Conservation (phyloP, 2,329 filamentous ascomycete species). For the Trichoderma sp. region DNA sequence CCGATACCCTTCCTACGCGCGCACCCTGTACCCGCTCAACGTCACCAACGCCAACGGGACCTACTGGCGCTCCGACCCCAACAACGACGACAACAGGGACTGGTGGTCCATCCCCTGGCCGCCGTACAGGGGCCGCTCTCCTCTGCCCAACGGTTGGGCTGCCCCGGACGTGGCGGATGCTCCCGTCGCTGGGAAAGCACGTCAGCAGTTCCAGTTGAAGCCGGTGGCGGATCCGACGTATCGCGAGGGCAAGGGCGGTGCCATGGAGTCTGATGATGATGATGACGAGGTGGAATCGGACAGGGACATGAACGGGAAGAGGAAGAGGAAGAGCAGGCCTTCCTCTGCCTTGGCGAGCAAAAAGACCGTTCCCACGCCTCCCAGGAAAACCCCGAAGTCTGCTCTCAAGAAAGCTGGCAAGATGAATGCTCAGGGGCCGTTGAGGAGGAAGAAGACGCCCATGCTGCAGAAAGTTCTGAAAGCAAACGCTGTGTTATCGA, state of each 20-base stretch:
- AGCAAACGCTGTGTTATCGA: neutral
- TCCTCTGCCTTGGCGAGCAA: neutral
- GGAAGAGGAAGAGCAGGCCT: constrained; percentile 10
- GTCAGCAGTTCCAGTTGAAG: constrained; percentile 16
- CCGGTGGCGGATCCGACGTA: constrained; percentile 31
- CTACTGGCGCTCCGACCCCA: constrained; percentile 40
- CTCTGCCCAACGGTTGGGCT: constrained; percentile 34
- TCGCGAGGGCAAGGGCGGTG: constrained; percentile 27
- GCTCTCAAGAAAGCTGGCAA: neutral
- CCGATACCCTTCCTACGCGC: constrained; percentile 35
- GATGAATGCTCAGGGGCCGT: neutral
- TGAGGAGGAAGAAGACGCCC: neutral
- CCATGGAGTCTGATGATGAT: constrained; percentile 32
- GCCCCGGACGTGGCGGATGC: constrained; percentile 29
- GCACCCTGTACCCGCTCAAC: constrained; percentile 38
- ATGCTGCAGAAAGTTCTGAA: neutral
- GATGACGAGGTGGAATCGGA: constrained; percentile 30
- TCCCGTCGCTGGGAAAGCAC: neutral
- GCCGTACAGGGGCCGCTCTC: constrained; percentile 32
- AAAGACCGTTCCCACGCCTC: neutral
- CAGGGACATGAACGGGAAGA: constrained; percentile 19
- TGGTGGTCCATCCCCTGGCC: constrained; percentile 39
- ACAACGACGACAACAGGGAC: constrained; percentile 36
- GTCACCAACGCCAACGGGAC: constrained; percentile 29
- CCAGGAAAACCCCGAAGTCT: neutral